These are phyloP conservation scores for Gryganskiella cystojenkinii DNA, from an alignment of 192 early-diverging fungal genomes.

Conservation along the genomic window DNA sequence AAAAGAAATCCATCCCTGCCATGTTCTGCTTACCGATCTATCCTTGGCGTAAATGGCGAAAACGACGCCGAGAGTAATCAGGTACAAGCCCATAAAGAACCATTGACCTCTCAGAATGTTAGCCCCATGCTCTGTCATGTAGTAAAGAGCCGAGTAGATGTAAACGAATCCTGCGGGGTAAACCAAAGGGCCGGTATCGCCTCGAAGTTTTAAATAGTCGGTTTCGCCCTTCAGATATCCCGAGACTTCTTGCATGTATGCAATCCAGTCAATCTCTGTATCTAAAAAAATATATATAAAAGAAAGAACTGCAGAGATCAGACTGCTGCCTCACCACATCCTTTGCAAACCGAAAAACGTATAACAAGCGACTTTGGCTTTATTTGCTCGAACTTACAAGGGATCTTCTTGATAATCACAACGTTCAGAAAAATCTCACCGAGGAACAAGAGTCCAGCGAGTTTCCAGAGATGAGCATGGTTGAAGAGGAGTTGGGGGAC, in stretches of 20 bases:
- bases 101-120: slow-evolving; percentile 83
- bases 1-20: neutral
- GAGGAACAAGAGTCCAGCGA: slow-evolving; percentile 56
- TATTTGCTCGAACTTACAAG: slow-evolving; percentile 61
- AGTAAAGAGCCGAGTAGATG: slow-evolving; percentile 78
- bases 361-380: neutral
- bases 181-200: slow-evolving; percentile 95
- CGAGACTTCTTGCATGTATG: slow-evolving; percentile 95
- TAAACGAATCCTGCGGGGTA: slow-evolving; percentile 97
- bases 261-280: slow-evolving; percentile 97
- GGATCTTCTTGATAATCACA: slow-evolving; percentile 67
- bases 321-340: too few species aligned
- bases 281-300: slow-evolving; percentile 55
- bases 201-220: slow-evolving; percentile 81
- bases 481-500: slow-evolving; percentile 51
- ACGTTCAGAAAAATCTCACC: slow-evolving; percentile 62
- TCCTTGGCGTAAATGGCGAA: slow-evolving; percentile 73
- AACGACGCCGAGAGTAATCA: slow-evolving; percentile 73
- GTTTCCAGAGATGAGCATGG: slow-evolving; percentile 61
- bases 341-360: too few species aligned
- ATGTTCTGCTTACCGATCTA: slow-evolving; percentile 46
- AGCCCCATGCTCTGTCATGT: slow-evolving; percentile 73
- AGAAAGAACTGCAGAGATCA: neutral
- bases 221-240: slow-evolving; percentile 84
- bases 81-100: slow-evolving; percentile 83